These are phyloP conservation scores for Pholiota conissans DNA, from an alignment of 768 basidiomycete species.

Conservation along the genomic window DNA sequence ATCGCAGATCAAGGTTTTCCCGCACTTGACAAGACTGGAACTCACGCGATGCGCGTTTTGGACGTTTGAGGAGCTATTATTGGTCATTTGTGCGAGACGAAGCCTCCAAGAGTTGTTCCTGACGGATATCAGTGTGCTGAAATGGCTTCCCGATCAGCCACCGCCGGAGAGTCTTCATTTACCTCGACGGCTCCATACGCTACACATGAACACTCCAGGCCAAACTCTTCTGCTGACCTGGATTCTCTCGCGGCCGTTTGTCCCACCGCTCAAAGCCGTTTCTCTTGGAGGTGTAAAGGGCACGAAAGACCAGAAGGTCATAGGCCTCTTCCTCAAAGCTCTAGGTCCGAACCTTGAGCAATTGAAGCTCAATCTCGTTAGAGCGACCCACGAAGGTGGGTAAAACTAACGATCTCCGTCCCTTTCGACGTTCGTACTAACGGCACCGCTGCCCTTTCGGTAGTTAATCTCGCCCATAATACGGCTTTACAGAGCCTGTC, in stretches of 20 bases:
- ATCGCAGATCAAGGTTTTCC: not conserved
- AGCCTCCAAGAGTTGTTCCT: not conserved
- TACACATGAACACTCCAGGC: not conserved
- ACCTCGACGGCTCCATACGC: not conserved
- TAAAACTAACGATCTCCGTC: not conserved
- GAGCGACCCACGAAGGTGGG: not conserved
- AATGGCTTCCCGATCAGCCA: not conserved
- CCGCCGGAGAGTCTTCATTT: not conserved
- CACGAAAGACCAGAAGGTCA: not conserved
- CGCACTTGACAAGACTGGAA: conserved; percentile 1
- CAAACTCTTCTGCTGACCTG: conserved; percentile 1
- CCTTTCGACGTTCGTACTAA: not conserved
- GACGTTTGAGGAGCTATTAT: not conserved
- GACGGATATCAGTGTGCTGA: not conserved
- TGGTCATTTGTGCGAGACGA: not conserved
- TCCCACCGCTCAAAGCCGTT: not conserved
- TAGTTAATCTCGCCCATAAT: conserved; percentile 2
- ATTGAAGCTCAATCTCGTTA: conserved; percentile 3
- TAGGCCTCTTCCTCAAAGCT: not conserved
- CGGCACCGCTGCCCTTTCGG: not conserved
- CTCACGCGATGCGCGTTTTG: conserved; percentile 4
- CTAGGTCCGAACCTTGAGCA: conserved; percentile 2
- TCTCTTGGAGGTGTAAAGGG: conserved; percentile 1
- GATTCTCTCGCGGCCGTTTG: not conserved
- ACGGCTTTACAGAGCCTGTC: not conserved